Base-by-base conservation (phyloP, 2,329 filamentous ascomycete species). In the Phialophora tarda region DNA sequence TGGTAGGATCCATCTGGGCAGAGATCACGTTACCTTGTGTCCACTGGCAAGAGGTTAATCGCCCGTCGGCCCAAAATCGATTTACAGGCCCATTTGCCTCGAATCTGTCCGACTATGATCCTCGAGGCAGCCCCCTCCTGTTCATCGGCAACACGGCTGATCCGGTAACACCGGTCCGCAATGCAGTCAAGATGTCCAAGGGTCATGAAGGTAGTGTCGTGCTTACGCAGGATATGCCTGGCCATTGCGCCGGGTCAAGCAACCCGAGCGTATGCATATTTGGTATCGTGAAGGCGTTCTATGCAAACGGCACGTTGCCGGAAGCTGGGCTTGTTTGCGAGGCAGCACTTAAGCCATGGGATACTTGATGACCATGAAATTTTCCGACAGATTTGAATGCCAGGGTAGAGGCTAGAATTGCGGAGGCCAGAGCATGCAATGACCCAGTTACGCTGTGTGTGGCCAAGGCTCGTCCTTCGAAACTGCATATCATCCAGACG, bases 61-160 rank as follows among this genome's bases (percentile, higher is more conserved):
- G 70, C 11, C 71, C 71, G 2, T 74, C 71, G 41, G 65, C 76
- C 0, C 74, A 76, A 51, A 79, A 79, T 69, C 75, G 72, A 24
- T 76, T 79, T 48, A 64, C 71, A n/a, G 79, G 79, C 73, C 74
- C 63, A 55, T 70, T 69, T 41, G 14, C 62, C n/a, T 71, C 70
- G 24, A 70, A 71, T 26, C 62, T 69, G 17, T 53, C 60, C 14
- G 66, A 71, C 34, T 71, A 72, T 41, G 64, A 70, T 23, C 71
- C 72, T 50, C 70, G 69, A n/a, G 73, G 66, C 4, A 71, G 73
- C n/a, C 86, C 86, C 0, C 77, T 89, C 34, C 78, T 89, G 6
- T 85, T 87, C 72, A 76, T 88, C 12, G 83, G 82, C 41, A 88
- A 85, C 71, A 84, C 82, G 0, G 79, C 83, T 14, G 86, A 89